A percentile compares a stretch with the other conserved stretches of the same genome.
phyloP scores from a whole-genome alignment of 2,329 filamentous ascomycete genomes.

The Cytospora mali region DNA sequence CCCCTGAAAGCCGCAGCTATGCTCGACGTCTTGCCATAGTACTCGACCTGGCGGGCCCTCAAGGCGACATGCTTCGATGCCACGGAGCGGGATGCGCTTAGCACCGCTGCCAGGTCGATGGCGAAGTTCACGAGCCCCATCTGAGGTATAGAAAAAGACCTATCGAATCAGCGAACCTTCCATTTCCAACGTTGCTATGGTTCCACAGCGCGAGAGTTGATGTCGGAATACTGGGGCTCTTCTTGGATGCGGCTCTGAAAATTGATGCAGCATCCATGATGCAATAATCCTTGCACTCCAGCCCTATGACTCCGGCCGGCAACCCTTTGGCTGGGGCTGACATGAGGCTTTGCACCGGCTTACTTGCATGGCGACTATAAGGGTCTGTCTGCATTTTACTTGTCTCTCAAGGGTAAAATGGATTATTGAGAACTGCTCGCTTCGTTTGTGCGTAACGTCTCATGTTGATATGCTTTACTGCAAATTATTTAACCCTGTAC shows the following conservation, averaged over 20 bases:
- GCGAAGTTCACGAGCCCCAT: conserved; percentile 67
- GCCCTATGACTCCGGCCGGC: conserved; percentile 27
- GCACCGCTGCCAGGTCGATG: conserved; percentile 70
- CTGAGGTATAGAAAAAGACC: conserved; percentile 17
- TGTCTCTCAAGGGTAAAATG: too few species aligned
- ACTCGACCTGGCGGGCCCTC: conserved; percentile 56
- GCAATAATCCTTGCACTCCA: conserved; percentile 25
- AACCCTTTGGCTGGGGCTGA: conserved; percentile 9
- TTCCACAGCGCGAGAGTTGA: not conserved
- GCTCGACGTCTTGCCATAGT: conserved; percentile 51
- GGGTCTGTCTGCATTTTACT: not conserved
- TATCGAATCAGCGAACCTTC: not conserved
- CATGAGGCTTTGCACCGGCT: conserved; percentile 6
- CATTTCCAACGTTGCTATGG: conserved; percentile 2
- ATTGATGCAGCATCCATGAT: conserved; percentile 26
- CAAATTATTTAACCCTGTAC: not conserved
- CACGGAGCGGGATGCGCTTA: conserved; percentile 70
- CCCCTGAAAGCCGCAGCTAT: conserved; percentile 40
- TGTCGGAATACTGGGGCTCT: not conserved
- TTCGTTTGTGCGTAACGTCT: not conserved
- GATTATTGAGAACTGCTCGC: not conserved
- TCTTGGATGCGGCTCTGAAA: conserved; percentile 1
- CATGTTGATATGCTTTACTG: not conserved
- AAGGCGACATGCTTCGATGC: conserved; percentile 65
- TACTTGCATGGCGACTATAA: conserved; percentile 11